Evolutionary conservation across 2,329 filamentous ascomycete species (phyloP).

Genomic region (Alternaria dauci): DNA sequence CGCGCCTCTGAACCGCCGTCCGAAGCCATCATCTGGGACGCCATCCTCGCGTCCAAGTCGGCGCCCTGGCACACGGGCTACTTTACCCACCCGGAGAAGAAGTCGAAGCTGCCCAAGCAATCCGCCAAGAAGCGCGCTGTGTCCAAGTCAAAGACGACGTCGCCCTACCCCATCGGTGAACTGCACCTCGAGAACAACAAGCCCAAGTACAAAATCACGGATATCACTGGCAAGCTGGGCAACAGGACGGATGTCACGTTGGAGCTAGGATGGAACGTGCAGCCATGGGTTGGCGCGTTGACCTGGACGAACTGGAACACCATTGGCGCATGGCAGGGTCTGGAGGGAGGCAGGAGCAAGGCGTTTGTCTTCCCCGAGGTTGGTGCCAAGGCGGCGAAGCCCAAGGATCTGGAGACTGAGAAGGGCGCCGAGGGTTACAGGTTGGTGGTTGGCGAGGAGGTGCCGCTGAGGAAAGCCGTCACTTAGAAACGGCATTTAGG

Average conservation of each 20-base stretch:
- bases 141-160: conserved; percentile 15
- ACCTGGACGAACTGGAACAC: conserved; percentile 71
- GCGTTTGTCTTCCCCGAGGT: conserved; percentile 71
- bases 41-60: conserved; percentile 81
- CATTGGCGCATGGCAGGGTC: conserved; percentile 69
- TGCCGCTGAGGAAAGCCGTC: conserved; percentile 32
- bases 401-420: conserved; percentile 58
- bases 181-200: conserved; percentile 83
- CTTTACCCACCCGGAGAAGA: conserved; percentile 66
- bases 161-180: conserved; percentile 66
- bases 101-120: conserved; percentile 53
- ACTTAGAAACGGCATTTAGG: not conserved
- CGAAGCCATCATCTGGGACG: conserved; percentile 92
- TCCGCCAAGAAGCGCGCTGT: conserved; percentile 45
- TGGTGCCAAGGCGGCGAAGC: conserved; percentile 69
- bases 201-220: conserved; percentile 97
- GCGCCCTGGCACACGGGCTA: conserved; percentile 63
- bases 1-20: conserved; percentile 53
- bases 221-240: conserved; percentile 81
- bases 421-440: conserved; percentile 59
- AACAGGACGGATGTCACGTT: conserved; percentile 77
- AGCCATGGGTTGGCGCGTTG: conserved; percentile 92
- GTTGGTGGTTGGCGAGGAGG: conserved; percentile 50
- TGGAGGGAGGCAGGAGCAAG: conserved; percentile 71
- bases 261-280: conserved; percentile 91